These are phyloP conservation scores for Pichia sp. DNA, from an alignment of 1,139 yeast genomes.

Conservation along the genomic window DNA sequence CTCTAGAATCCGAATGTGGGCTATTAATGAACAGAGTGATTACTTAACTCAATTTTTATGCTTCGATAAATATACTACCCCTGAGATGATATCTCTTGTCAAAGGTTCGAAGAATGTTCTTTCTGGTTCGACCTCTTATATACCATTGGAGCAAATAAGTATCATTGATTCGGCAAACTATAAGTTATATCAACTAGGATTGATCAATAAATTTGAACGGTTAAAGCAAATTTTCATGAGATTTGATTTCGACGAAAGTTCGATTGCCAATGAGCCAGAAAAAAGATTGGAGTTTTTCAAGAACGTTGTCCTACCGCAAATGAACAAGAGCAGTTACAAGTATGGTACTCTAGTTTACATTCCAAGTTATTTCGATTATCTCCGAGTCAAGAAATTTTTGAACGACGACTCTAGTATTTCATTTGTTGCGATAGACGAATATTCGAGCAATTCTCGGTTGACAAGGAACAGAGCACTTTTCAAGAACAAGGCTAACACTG, in stretches of 20 bases:
- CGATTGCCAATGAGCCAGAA: conserved; percentile 68
- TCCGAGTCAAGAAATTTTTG: conserved; percentile 70
- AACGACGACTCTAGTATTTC: conserved; percentile 56
- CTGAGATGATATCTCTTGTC: conserved; percentile 64
- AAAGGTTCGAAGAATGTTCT: conserved; percentile 37
- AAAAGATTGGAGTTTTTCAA: conserved; percentile 75
- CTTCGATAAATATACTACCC: conserved; percentile 71
- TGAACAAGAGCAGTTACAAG: conserved; percentile 52
- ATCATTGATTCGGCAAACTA: conserved; percentile 33
- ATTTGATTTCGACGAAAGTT: conserved; percentile 44
- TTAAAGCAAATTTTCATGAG: conserved; percentile 72
- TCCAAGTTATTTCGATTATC: conserved; percentile 83
- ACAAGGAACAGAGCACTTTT: conserved; percentile 70
- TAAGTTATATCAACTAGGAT: conserved; percentile 30
- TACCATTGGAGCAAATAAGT: conserved; percentile 25
- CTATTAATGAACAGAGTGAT: conserved; percentile 76
- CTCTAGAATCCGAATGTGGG: conserved; percentile 89
- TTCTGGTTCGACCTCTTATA: conserved; percentile 32
- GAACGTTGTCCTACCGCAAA: conserved; percentile 65
- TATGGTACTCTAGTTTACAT: conserved; percentile 74
- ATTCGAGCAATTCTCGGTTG: conserved; percentile 64
- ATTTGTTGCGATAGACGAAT: conserved; percentile 76
- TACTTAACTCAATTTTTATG: conserved; percentile 73
- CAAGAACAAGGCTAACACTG: conserved; percentile 30
- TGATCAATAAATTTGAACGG: conserved; percentile 51